Evolutionary conservation across 768 basidiomycete species (phyloP).

Genomic region (Asterophora lycoperdoides): DNA sequence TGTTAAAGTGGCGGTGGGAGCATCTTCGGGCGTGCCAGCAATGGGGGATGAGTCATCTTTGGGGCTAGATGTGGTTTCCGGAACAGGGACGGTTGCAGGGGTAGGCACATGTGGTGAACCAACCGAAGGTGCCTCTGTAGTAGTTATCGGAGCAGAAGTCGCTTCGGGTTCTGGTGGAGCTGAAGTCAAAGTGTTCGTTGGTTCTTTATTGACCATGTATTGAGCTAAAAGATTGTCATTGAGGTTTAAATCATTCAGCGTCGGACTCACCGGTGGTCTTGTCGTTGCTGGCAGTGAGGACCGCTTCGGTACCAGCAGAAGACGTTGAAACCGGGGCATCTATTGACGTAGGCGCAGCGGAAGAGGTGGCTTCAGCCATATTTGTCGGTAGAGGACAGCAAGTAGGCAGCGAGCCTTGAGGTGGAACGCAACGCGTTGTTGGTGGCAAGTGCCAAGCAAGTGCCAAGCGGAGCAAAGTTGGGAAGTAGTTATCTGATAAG

Average conservation of each 20-base stretch:
- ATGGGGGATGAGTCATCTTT: constrained; percentile 5
- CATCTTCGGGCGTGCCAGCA: constrained; percentile 5
- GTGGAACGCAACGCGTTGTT: not conserved
- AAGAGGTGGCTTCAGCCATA: constrained; percentile 4
- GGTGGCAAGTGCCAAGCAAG: not conserved
- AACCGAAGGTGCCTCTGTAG: constrained; percentile 7
- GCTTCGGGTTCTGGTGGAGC: constrained; percentile 15
- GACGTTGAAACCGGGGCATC: constrained; percentile 6
- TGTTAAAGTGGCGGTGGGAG: constrained; percentile 4
- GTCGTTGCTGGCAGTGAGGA: not conserved
- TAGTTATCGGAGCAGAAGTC: not conserved
- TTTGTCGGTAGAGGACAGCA: too few relatives aligned
- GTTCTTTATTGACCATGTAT: not conserved
- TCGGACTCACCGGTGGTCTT: not conserved
- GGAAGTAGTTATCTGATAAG: constrained; percentile 4
- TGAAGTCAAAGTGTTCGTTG: constrained; percentile 13
- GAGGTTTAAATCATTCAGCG: too few relatives aligned
- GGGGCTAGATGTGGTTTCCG: not conserved
- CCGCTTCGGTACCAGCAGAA: not conserved
- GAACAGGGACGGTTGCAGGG: constrained; percentile 5
- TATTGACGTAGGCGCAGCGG: constrained; percentile 12
- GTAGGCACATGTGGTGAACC: not conserved
- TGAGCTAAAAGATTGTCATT: too few relatives aligned
- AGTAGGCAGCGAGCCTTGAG: not conserved
- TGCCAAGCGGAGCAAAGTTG: not conserved